Evolutionary conservation across 1,139 yeast genomes (phyloP), one percentile per base, ranked within the genome.

Genomic region (Geotrichum siamense): DNA sequence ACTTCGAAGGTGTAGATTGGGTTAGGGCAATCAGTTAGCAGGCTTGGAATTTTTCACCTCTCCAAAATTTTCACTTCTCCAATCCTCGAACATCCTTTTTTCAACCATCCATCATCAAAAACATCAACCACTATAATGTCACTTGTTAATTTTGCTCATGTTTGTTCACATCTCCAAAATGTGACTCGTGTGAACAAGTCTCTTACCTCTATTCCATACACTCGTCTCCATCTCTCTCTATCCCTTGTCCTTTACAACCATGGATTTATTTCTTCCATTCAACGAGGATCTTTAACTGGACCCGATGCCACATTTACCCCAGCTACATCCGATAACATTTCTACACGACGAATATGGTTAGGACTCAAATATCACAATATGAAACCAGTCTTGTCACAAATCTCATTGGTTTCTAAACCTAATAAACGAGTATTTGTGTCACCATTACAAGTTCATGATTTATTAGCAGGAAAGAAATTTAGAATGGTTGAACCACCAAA

Each of bases 161-260:
- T 82, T 46, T 86, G 96, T 61, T 81, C 94, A 26, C 98, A 91
- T 59, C 63, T 91, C 51, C 94, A 86, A 64, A 91, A 91, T 68
- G 86, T 93, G 54, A 75, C 85, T 15, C 75, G 84, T 60, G 91
- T 85, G 37, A 76, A 77, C 58, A 68, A 79, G 41, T 73, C 93
- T 23, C 64, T 81, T 48, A 86, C 97, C 0, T 76, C 91, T 12
- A 75, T 91, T 19, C 96, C 96, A 19, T 84, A 82, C 69, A 76
- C 89, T 22, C 79, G 83, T 57, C 70, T 86, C 55, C 94, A 89
- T 60, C 71, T 93, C 50, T 86, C 83, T 58, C 74, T 91, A 42
- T 85, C 94, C 10, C 70, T 84, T 45, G 91, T 89, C 32, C 74
- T 91, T 40, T 85, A 91, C 67, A 82, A 80, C 53, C 94, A 89